Evolutionary conservation across 1,284 basidiomycete genomes (phyloP).

Genomic region (Inonotus obliquus): DNA sequence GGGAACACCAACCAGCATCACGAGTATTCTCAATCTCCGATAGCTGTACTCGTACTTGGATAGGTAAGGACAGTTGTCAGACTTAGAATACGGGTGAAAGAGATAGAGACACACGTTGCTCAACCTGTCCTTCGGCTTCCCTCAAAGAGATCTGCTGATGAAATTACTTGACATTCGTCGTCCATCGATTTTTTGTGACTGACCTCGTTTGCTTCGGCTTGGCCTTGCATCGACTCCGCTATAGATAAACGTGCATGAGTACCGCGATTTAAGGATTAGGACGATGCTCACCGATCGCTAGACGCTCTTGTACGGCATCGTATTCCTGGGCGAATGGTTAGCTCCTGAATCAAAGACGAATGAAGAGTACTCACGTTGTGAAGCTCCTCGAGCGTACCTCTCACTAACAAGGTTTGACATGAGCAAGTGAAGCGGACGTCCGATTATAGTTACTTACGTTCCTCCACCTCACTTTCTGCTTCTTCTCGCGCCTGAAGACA

Average conservation of each 20-base stretch:
- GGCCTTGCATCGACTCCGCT: slow-evolving; percentile 4
- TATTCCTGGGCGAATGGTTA: background rate
- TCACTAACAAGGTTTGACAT: background rate
- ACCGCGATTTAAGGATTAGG: too few species aligned
- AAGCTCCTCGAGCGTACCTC: background rate
- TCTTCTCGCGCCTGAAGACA: background rate
- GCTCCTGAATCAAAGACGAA: background rate
- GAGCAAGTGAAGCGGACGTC: background rate
- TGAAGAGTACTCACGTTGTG: background rate
- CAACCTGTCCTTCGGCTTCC: background rate
- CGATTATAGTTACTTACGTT: background rate
- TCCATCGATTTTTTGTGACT: background rate
- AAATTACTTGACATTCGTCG: background rate
- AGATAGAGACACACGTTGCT: background rate
- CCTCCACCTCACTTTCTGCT: background rate
- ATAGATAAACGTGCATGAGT: background rate
- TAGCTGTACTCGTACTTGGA: background rate
- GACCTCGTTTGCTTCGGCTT: background rate
- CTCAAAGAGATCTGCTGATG: background rate
- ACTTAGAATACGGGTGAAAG: background rate
- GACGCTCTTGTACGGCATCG: background rate
- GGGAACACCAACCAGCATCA: background rate
- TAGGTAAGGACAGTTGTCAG: background rate
- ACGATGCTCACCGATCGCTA: slow-evolving; percentile 1
- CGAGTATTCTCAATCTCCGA: background rate